These are phyloP conservation scores for Cnidoscolus chayamansa DNA, from an alignment of 441 rosid genomes.

Conservation along the genomic window DNA sequence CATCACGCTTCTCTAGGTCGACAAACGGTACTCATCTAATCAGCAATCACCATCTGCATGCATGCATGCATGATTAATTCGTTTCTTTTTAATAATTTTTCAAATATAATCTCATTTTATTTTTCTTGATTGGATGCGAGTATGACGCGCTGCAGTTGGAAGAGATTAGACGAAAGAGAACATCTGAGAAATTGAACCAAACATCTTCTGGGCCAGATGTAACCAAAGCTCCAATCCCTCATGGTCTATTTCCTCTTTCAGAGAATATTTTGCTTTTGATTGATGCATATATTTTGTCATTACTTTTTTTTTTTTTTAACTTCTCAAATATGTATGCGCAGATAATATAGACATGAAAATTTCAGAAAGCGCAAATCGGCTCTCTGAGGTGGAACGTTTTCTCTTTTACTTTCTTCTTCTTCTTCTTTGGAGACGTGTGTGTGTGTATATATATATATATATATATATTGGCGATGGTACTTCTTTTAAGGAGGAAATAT, in stretches of 20 bases:
- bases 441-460: not conserved
- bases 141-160: conserved; percentile 45
- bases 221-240: conserved; percentile 39
- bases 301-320: not conserved
- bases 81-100: not conserved
- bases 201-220: conserved; percentile 82
- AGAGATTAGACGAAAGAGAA: conserved; percentile 92
- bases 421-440: too few relatives aligned
- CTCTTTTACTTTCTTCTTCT: too few relatives aligned
- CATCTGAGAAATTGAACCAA: conserved; percentile 83
- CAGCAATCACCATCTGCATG: not conserved
- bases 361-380: conserved; percentile 75
- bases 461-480: not conserved
- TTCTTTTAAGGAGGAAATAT: too few relatives aligned
- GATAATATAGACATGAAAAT: conserved; percentile 58
- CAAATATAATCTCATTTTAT: not conserved
- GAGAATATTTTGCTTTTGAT: not conserved
- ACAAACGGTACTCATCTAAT: conserved; percentile 55
- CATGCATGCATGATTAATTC: not conserved
- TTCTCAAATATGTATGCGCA: conserved; percentile 18
- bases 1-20: conserved; percentile 90
- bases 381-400: conserved; percentile 57
- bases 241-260: conserved; percentile 27
- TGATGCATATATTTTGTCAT: conserved; percentile 1
- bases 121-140: not conserved